Evolutionary conservation across 2,329 filamentous ascomycete species (phyloP).

Genomic region (Exutisphaerella laricina): DNA sequence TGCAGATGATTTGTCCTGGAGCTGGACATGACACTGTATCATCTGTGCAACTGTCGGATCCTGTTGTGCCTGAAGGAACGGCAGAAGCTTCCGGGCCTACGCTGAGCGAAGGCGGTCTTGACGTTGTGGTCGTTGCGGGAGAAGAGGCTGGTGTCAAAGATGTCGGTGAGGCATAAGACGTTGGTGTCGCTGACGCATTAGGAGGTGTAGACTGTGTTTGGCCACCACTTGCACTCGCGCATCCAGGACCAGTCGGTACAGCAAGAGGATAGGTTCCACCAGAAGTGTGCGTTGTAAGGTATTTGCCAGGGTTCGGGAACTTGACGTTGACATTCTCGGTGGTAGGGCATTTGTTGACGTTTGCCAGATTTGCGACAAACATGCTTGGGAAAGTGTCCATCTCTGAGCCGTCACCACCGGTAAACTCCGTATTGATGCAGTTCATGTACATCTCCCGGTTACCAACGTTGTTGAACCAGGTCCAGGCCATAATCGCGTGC

Average conservation of each 20-base stretch:
- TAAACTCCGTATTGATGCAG: slow-evolving; percentile 70
- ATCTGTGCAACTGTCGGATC: slow-evolving; percentile 16
- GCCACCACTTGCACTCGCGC: slow-evolving; percentile 9
- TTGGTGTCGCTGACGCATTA: slow-evolving; percentile 6
- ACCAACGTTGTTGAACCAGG: slow-evolving; percentile 88
- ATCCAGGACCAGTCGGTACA: slow-evolving; percentile 22
- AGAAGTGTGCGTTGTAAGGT: slow-evolving; percentile 42
- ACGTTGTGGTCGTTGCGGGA: neutral
- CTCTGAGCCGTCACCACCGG: slow-evolving; percentile 49
- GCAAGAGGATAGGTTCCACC: slow-evolving; percentile 22
- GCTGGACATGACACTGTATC: slow-evolving; percentile 35
- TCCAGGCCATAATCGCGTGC: slow-evolving; percentile 79
- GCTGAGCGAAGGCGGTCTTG: slow-evolving; percentile 3
- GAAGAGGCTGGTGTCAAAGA: slow-evolving; percentile 5
- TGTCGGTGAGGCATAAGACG: slow-evolving; percentile 4
- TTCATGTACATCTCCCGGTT: slow-evolving; percentile 99
- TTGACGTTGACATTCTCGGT: slow-evolving; percentile 51
- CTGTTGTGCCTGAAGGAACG: slow-evolving; percentile 2
- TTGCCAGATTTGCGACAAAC: slow-evolving; percentile 65
- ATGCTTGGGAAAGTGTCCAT: slow-evolving; percentile 64
- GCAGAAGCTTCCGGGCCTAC: neutral
- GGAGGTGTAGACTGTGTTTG: slow-evolving; percentile 6
- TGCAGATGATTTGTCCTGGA: slow-evolving; percentile 41
- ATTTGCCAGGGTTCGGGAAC: slow-evolving; percentile 64
- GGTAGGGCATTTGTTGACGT: slow-evolving; percentile 49